Evolutionary conservation across 2,329 filamentous ascomycete species (phyloP), one percentile per base, ranked within the genome.

Genomic region (Diaporthe ampelina): DNA sequence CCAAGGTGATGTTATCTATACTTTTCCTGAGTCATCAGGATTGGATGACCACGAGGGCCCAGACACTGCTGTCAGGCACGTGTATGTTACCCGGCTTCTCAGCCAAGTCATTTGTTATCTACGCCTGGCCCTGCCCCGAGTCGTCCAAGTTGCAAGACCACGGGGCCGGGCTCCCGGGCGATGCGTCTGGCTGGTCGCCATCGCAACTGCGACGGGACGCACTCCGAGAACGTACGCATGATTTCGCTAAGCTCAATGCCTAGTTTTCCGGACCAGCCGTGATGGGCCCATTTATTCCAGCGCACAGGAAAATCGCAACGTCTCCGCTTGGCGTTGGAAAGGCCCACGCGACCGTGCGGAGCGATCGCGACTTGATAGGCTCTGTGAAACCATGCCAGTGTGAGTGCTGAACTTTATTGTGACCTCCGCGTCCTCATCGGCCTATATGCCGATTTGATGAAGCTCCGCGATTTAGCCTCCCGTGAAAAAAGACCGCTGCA

Each of bases 21-120:
- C 63, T 54, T 68, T 68, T 10, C 43, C 21, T 24, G 63, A 68
- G 48, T 54, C 63, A 19, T 68, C 63, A 68, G 32, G n/a, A 68
- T 26, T 54, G 63, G 63, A 54, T 13, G 45, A 24, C 32, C 21
- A 24, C 2, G 21, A 50, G 45, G 32, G 45, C n/a, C 45, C 48
- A 15, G 29, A 32, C 59, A 26, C n/a, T 52, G 8, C 29, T 10
- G 11, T 37, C n/a, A 52, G 63, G 63, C 63, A 67, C 63, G n/a
- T 37, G 45, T 67, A 32, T n/a, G 4, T 57, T 29, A 29, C 4
- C 24, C 17, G 11, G n/a, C 24, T 29, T 19, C 15, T 19, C 45
- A 37, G 45, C 15, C 45, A 40, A 35, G 45, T 54, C 48, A 68
- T 52, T 68, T 68, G 29, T 54, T 68, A 52, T 54, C 63, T 19